Base-by-base conservation (phyloP, 2,329 filamentous ascomycete species). In the Trichophyton benhamiae region DNA sequence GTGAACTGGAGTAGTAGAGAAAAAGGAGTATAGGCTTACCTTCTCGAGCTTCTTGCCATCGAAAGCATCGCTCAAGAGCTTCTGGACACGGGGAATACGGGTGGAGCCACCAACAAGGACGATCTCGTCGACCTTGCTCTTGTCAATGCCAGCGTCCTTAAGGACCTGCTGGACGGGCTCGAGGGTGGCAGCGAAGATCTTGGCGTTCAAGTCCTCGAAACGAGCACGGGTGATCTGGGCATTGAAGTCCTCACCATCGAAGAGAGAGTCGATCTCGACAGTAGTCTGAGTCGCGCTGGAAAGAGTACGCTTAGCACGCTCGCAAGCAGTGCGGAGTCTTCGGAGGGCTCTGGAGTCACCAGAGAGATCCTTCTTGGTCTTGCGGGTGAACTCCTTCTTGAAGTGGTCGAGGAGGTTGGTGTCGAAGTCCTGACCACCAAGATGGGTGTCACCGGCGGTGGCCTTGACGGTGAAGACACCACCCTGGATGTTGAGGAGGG, bases 1-100 rank as follows among this genome's bases (percentile, higher is more conserved):
- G n/a, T 17, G 13, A 49, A 11, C 49, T 30, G n/a, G n/a, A 33
- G 20, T 53, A 33, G 11, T n/a, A 17, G 20, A 27, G 4, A 30
- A 36, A 46, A 8, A n/a, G 33, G 60, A 20, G 58, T 33, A n/a
- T 33, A 17, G 22, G 13, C 66, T 67, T 63, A 76, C 75, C 84
- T 96, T 97, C 86, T 97, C 92, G 69, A 96, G 89, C 88, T 99
- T 96, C 90, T 99, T 99, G 80, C 91, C 91, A 77, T 95, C 89
- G 82, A 99, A 99, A 85, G 91, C 96, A 80, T 99, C 94, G 81
- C 87, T 91, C 69, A 99, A 87, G 68, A 99, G 88, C 86, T 97
- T 97, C 87, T 99, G 94, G 78, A 99, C 95, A 77, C 87, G 86
- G 74, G 94, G 94, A 71, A 99, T 99, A 90, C 94, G 94, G 73